Base-by-base conservation (phyloP, 371 early-diverging fungal genomes). In the Rhizopus sp. region DNA sequence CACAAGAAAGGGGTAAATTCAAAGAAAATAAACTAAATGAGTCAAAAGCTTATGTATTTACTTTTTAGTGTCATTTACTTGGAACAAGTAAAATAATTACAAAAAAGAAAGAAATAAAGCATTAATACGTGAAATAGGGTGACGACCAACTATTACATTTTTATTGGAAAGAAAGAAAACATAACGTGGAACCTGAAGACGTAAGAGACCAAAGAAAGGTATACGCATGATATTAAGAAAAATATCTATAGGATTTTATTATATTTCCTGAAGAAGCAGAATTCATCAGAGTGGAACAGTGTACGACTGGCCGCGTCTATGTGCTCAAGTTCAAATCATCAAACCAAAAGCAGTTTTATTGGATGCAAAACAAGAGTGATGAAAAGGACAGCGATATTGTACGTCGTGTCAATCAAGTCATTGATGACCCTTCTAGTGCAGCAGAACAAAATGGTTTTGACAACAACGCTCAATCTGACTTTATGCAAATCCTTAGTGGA, bases 181-280 rank as follows among this genome's bases (percentile, higher is more conserved):
- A 74, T 8, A 77, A 80, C 45, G 4, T 39, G 31, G 53, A 45
- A 17, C 55, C 62, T 41, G 66, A 66, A 59, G 66, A 66, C 42
- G 66, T 66, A 62, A 61, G 54, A 13, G 13, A n/a, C 15, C 15
- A 15, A 46, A 2, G 29, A 46, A 46, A 37, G 38, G 2, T 29
- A 46, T 9, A 23, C 49, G 35, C 29, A 41, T 13, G 13, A 16
- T 23, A 46, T 2, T 29, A 9, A 37, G 5, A 23, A 46, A 46
- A 9, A 16, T 39, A 4, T 51, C 65, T 56, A 46, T 33, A 80
- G 78, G 87, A 88, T 65, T 69, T 90, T 38, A 90, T 93, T 38
- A 77, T 93, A 53, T 88, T 93, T 56, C 89, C 90, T 13, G 90
- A 85, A 33, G 93, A 93, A 58, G 89, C 90, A 15, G 84, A 84